Base-by-base conservation (phyloP, 176 grass and related monocot genomes). In the Saccharum spontaneum region DNA sequence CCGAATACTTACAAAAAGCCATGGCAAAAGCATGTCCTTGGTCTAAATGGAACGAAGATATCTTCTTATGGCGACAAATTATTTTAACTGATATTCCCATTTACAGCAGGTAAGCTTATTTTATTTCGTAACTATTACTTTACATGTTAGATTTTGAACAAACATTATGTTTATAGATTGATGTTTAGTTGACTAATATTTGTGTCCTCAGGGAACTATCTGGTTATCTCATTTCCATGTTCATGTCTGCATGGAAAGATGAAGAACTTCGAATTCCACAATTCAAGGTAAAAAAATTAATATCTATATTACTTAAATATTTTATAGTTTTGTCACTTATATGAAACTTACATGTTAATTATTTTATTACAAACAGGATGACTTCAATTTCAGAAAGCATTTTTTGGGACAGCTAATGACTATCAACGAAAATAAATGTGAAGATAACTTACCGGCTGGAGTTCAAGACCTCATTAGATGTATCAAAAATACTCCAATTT, bases 101-200 rank as follows among this genome's bases (percentile, higher is more conserved):
- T 8, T 0, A 40, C 5, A 69, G 22, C 1, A 40, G 15, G 67
- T 40, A 40, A 69, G 1, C 15, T 69, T 40, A 0, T 22, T 57
- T 57, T 28, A 28, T 28, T 28, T 28, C 28, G 28, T 28, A 28
- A 28, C 28, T 28, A 7, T 20, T 52, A 6, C 17, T 6, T 54
- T 13, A 17, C 3, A 52, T 52, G 15, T 52, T 16, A 2, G 0
- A 17, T 52, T 52, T 52, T 4, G 49, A 17, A 34, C 2, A 8
- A 41, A 41, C 40, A 41, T 41, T 41, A 1, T 14, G 45, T 59
- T n/a, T 59, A n/a, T 7, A 43, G 12, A 46, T 46, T 59, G 0
- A 2, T 59, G n/a, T n/a, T n/a, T 3, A 6, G 0, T 59, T n/a
- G 2, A 7, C 0, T 3, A 20, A 54, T 0, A 8, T 18, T 15